These are phyloP conservation scores for Calophaca sinica DNA, from an alignment of 306 rosid genomes.

Conservation along the genomic window DNA sequence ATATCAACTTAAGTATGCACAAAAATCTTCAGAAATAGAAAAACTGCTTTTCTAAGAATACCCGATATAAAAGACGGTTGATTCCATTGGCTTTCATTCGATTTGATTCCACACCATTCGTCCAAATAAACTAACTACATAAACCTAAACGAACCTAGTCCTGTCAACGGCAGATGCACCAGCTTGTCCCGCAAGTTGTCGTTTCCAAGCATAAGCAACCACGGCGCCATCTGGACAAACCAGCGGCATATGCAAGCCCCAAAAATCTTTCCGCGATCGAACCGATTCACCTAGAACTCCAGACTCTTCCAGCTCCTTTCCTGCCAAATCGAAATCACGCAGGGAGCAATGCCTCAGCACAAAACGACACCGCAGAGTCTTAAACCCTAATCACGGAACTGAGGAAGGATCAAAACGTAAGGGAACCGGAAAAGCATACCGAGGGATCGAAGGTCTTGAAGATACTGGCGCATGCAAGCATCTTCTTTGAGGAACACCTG, in stretches of 20 bases:
- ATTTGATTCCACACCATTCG: no score
- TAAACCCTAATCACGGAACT: slow-evolving; percentile 42
- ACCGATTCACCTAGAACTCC: slow-evolving; percentile 85
- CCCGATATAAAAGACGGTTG: no score
- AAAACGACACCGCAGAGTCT: not conserved
- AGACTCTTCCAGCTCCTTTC: slow-evolving; percentile 86
- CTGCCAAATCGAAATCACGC: slow-evolving; percentile 49
- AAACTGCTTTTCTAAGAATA: no score
- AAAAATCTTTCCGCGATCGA: slow-evolving; percentile 79
- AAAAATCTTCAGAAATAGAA: not conserved
- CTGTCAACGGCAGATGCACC: slow-evolving; percentile 94
- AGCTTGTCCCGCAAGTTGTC: slow-evolving; percentile 94
- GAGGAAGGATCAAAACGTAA: not conserved
- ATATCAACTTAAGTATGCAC: slow-evolving; percentile 15
- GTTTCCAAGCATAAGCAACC: slow-evolving; percentile 97
- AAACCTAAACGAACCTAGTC: slow-evolving; percentile 64
- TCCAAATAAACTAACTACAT: no score
- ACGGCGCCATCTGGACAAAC: slow-evolving; percentile 96
- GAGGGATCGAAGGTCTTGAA: slow-evolving; percentile 78
- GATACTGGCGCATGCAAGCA: slow-evolving; percentile 83
- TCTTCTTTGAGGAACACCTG: slow-evolving; percentile 79
- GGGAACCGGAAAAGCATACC: slow-evolving; percentile 50
- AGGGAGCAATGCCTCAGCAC: not conserved
- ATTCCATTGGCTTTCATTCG: no score
- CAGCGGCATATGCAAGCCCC: slow-evolving; percentile 96